These are phyloP conservation scores for Taphrina pruni DNA, from an alignment of 1,139 yeast species.

Conservation along the genomic window DNA sequence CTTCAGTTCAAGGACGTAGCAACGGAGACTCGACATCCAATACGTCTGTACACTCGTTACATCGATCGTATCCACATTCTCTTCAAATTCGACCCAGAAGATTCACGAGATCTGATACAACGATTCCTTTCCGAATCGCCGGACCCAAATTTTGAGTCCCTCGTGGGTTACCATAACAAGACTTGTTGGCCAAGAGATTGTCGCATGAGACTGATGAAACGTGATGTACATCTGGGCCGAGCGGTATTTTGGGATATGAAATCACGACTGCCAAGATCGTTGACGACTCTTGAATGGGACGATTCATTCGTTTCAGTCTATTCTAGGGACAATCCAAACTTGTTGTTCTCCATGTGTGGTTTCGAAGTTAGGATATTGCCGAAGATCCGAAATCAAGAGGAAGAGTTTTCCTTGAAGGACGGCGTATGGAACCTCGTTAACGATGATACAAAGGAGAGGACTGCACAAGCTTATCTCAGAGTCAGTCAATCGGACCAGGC, in stretches of 20 bases:
- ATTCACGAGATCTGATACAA: conserved; percentile 74
- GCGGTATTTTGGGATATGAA: conserved; percentile 92
- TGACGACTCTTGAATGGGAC: conserved; percentile 79
- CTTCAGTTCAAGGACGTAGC: conserved; percentile 68
- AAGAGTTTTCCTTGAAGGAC: conserved; percentile 59
- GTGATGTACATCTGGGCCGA: conserved; percentile 89
- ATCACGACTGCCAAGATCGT: conserved; percentile 75
- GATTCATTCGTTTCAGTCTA: conserved; percentile 85
- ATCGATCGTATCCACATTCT: conserved; percentile 80
- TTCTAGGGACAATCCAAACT: conserved; percentile 85
- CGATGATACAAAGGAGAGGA: conserved; percentile 75
- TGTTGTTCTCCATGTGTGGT: conserved; percentile 90
- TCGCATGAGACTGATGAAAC: conserved; percentile 87
- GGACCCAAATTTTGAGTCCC: conserved; percentile 85
- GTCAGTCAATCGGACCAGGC: conserved; percentile 82
- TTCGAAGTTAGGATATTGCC: conserved; percentile 92
- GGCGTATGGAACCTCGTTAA: conserved; percentile 91
- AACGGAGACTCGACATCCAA: conserved; percentile 71
- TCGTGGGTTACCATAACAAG: conserved; percentile 85
- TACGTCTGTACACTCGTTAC: conserved; percentile 80
- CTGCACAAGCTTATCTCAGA: conserved; percentile 85
- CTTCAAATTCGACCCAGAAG: conserved; percentile 74
- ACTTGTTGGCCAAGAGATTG: conserved; percentile 95
- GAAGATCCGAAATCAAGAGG: conserved; percentile 61
- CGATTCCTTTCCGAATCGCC: conserved; percentile 84